These are phyloP conservation scores for Helminthosporium solani DNA, from an alignment of 2,329 filamentous ascomycete genomes.

Conservation along the genomic window DNA sequence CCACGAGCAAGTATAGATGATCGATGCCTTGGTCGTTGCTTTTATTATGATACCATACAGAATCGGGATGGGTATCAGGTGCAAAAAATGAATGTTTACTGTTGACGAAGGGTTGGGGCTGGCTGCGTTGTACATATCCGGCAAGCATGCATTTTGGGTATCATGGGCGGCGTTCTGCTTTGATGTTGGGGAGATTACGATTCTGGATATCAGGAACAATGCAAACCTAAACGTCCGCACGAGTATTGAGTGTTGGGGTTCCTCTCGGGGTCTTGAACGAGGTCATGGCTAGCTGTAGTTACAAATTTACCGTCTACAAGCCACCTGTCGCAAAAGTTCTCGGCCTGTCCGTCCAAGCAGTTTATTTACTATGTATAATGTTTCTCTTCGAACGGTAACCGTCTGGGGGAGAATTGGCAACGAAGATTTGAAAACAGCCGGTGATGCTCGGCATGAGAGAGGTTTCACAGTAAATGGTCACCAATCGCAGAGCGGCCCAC, in stretches of 20 bases:
- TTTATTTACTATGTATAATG: too few relatives aligned
- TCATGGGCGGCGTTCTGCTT: constrained; percentile 5
- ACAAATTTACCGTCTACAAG: too few relatives aligned
- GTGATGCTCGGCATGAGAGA: neutral
- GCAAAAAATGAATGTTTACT: neutral
- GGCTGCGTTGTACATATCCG: constrained; percentile 3
- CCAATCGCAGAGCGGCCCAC: neutral
- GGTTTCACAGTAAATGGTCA: neutral
- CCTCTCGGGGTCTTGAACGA: neutral
- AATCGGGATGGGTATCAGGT: neutral
- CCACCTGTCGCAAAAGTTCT: neutral
- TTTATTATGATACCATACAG: neutral
- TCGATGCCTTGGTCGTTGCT: neutral
- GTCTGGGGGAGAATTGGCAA: neutral
- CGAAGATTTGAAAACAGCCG: neutral
- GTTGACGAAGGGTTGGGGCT: neutral
- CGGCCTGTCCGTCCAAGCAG: neutral
- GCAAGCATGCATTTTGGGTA: neutral
- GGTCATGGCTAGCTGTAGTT: neutral
- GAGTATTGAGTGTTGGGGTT: neutral
- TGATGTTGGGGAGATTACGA: too few relatives aligned
- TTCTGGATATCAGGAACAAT: neutral
- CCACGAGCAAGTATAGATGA: neutral
- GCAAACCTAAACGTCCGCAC: neutral
- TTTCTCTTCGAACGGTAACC: neutral